A percentile compares a stretch with the other conserved stretches of the same genome.
phyloP scores from a whole-genome alignment of 768 basidiomycete species.

The Hericium coralloides region DNA sequence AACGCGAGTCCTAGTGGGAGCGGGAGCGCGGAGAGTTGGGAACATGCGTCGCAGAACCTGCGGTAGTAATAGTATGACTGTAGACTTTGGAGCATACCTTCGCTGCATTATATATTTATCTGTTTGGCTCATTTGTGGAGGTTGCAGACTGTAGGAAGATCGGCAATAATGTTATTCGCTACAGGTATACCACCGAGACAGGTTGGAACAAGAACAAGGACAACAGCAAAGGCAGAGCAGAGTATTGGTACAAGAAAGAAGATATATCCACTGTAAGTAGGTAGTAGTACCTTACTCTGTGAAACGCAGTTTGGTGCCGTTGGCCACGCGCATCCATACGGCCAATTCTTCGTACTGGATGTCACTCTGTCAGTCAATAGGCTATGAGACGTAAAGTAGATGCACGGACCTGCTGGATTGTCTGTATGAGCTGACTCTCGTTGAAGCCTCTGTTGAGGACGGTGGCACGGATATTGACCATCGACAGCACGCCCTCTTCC shows the following conservation, averaged over 20 bases:
- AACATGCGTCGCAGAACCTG: conserved; percentile 47
- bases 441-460: conserved; percentile 85
- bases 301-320: conserved; percentile 74
- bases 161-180: background rate
- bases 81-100: background rate
- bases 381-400: conserved; percentile 6
- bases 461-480: conserved; percentile 83
- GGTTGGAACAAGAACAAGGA: conserved; percentile 2
- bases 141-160: background rate
- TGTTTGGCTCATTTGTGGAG: no score
- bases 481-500: conserved; percentile 55
- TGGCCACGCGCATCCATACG: conserved; percentile 76
- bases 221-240: conserved; percentile 6
- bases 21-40: conserved; percentile 66
- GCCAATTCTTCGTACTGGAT: conserved; percentile 80
- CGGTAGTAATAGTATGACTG: conserved; percentile 20
- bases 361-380: conserved; percentile 1
- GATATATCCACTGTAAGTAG: background rate
- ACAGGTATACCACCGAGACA: background rate
- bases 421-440: conserved; percentile 83
- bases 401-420: conserved; percentile 56
- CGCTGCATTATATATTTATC: background rate
- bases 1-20: conserved; percentile 25
- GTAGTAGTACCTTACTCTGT: conserved; percentile 20
- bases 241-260: conserved; percentile 2